Percentiles rank a stretch among this genome's conserved stretches.
Conservation (phyloP, 352 stramenopile species). For the Pythium graminicola region DNA sequence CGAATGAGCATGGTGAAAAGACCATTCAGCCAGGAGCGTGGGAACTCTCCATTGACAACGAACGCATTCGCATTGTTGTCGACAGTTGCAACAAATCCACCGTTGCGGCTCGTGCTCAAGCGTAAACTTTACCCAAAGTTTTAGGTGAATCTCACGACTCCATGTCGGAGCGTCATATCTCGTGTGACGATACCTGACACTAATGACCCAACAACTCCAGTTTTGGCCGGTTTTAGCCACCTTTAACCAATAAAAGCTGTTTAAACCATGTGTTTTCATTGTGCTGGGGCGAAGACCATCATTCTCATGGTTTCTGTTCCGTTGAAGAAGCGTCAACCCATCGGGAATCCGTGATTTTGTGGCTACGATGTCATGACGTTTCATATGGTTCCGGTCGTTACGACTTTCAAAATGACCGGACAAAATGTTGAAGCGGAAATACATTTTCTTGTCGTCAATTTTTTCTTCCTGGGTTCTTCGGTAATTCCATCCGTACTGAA, state of each 20-base stretch:
- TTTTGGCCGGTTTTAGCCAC: no score
- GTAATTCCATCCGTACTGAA: no score
- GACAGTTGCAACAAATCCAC: background rate
- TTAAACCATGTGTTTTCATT: background rate
- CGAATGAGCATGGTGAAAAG: constrained; percentile 32
- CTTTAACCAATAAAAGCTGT: constrained; percentile 1
- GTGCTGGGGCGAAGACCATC: background rate
- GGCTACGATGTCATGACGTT: background rate
- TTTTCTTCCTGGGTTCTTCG: no score
- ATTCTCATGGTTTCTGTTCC: background rate
- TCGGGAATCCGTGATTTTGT: background rate
- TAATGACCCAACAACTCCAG: no score
- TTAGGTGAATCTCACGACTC: background rate
- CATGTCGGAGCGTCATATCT: no score
- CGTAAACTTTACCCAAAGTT: no score
- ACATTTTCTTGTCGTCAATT: no score
- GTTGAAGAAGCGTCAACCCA: background rate
- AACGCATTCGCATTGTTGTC: background rate
- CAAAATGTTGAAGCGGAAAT: no score
- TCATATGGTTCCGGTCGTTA: no score
- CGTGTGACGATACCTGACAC: no score
- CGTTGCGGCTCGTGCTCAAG: no score
- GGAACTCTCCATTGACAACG: constrained; percentile 18
- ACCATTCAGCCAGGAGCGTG: constrained; percentile 34
- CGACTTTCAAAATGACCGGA: no score